Percentiles rank a stretch among this genome's conserved stretches.
phyloP scores from a whole-genome alignment of 768 basidiomycete species.

The Dacryopinax primogenitus region DNA sequence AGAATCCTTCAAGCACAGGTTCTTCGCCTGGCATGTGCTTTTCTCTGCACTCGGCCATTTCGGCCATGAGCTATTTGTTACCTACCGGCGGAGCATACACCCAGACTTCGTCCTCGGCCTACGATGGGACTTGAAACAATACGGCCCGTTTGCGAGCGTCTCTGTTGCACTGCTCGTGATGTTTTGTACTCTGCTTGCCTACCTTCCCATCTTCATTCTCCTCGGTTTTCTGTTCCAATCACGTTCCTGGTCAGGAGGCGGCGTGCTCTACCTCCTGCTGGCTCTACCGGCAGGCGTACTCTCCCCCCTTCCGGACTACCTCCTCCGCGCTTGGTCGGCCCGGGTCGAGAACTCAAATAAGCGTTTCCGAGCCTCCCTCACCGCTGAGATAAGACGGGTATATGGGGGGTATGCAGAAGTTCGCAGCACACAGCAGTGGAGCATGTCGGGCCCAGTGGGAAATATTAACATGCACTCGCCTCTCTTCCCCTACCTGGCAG shows the following conservation, averaged over 20 bases:
- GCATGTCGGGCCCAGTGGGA: background rate
- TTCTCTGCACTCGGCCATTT: background rate
- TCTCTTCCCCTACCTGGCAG: background rate
- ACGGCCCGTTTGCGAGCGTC: background rate
- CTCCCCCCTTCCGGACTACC: background rate
- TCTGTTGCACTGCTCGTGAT: background rate
- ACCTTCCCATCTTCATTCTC: background rate
- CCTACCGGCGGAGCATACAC: background rate
- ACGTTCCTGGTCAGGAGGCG: background rate
- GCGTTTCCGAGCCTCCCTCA: background rate
- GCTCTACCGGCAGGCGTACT: background rate
- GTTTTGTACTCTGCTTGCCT: background rate
- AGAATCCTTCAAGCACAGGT: background rate
- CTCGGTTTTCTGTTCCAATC: background rate
- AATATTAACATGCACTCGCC: constrained; percentile 1
- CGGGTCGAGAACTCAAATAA: background rate
- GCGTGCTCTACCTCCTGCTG: background rate
- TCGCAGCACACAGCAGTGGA: background rate
- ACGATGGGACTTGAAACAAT: constrained; percentile 1
- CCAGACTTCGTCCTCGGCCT: constrained; percentile 3
- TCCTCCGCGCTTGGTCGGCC: background rate
- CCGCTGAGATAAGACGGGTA: background rate
- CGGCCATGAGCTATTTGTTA: constrained; percentile 1
- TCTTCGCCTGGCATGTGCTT: background rate
- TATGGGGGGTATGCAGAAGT: background rate